Conservation (phyloP, 768 basidiomycete genomes). For the Obba rivulosa region DNA sequence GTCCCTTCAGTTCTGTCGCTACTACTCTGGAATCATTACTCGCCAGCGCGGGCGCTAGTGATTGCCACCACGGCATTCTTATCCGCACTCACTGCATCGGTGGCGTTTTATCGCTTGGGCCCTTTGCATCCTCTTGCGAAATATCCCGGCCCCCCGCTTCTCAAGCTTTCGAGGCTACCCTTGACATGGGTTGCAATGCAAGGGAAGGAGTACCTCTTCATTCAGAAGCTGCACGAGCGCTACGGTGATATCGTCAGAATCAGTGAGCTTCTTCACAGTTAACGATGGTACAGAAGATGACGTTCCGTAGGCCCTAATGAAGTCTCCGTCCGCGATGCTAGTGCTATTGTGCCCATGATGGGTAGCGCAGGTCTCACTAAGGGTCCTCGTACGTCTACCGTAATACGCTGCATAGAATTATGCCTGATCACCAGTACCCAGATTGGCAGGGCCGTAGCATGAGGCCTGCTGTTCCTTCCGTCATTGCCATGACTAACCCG, state of each 20-base stretch:
- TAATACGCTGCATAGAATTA: not conserved
- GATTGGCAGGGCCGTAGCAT: not conserved
- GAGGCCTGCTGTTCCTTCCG: slow-evolving; percentile 1
- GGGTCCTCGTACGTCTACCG: slow-evolving; percentile 16
- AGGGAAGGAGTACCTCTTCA: slow-evolving; percentile 13
- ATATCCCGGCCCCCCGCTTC: slow-evolving; percentile 17
- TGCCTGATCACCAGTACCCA: not conserved
- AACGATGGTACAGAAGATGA: not conserved
- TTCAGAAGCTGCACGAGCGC: slow-evolving; percentile 14
- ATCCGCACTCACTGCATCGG: slow-evolving; percentile 7
- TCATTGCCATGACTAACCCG: slow-evolving; percentile 31
- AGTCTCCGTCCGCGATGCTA: slow-evolving; percentile 14
- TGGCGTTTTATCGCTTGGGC: slow-evolving; percentile 19
- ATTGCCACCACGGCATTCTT: slow-evolving; percentile 4
- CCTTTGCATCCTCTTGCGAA: slow-evolving; percentile 21
- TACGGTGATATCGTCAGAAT: slow-evolving; percentile 21
- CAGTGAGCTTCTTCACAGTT: slow-evolving; percentile 7
- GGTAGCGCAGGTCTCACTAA: slow-evolving; percentile 20
- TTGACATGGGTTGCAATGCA: slow-evolving; percentile 4
- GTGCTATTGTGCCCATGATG: slow-evolving; percentile 14
- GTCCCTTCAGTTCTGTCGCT: too few relatives aligned
- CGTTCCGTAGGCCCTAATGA: slow-evolving; percentile 19
- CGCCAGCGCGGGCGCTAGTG: not conserved
- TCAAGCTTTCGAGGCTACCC: slow-evolving; percentile 16
- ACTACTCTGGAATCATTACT: not conserved